These are phyloP conservation scores for Candida wancherniae DNA, from an alignment of 805 yeast genomes.

Conservation along the genomic window DNA sequence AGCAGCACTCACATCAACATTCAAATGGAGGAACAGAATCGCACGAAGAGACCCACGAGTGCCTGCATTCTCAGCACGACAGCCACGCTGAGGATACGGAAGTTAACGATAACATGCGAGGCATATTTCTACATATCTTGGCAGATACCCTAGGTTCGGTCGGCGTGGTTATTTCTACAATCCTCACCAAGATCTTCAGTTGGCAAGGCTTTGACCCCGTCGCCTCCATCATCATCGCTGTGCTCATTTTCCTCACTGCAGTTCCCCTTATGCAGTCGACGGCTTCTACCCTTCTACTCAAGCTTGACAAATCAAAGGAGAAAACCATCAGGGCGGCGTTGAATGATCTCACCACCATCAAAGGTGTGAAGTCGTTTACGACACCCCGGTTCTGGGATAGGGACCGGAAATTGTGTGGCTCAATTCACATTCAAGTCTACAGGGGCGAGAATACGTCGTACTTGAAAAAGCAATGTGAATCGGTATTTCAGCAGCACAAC, in stretches of 20 bases:
- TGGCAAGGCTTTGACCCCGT: constrained; percentile 88
- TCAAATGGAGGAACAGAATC: constrained; percentile 2
- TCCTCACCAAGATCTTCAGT: constrained; percentile 60
- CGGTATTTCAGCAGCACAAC: constrained; percentile 44
- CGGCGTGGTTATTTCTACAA: constrained; percentile 90
- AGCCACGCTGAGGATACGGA: constrained; percentile 3
- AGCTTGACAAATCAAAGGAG: constrained; percentile 57
- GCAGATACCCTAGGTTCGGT: constrained; percentile 97
- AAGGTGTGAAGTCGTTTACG: constrained; percentile 80
- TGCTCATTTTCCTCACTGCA: constrained; percentile 74
- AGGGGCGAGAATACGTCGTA: constrained; percentile 60
- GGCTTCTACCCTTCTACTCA: constrained; percentile 64
- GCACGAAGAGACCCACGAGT: constrained; percentile 12
- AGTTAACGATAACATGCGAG: constrained; percentile 74
- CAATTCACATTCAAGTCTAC: constrained; percentile 72
- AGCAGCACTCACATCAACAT: constrained; percentile 3
- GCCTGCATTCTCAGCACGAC: constrained; percentile 7
- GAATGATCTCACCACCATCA: constrained; percentile 60
- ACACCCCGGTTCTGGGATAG: constrained; percentile 91
- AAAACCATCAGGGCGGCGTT: constrained; percentile 57
- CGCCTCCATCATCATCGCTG: constrained; percentile 83
- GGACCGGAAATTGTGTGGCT: constrained; percentile 46
- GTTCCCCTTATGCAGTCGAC: constrained; percentile 81
- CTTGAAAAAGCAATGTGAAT: constrained; percentile 57
- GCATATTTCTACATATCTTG: constrained; percentile 85